Percentiles rank a stretch among this genome's conserved stretches.
These are phyloP conservation scores for Macrocybe gigantea DNA, from an alignment of 768 basidiomycete species.

Conservation along the genomic window DNA sequence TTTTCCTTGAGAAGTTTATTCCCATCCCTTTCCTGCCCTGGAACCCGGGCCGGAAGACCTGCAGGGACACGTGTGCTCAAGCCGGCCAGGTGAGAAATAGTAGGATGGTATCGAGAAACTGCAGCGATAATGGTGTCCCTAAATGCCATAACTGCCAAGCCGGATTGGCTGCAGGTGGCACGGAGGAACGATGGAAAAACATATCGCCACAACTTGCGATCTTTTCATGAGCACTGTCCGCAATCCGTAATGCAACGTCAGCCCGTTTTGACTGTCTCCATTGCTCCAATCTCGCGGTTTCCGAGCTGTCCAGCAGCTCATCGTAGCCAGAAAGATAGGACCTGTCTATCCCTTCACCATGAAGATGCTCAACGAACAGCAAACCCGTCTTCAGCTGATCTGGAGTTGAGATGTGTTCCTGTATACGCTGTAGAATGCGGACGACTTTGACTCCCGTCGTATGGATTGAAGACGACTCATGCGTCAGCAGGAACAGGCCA, in stretches of 20 bases:
- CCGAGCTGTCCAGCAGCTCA: conserved; percentile 57
- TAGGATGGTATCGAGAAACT: conserved; percentile 62
- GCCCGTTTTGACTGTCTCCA: conserved; percentile 54
- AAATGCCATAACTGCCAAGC: conserved; percentile 40
- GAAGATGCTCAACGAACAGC: conserved; percentile 47
- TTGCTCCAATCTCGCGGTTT: conserved; percentile 56
- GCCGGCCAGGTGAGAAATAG: conserved; percentile 70
- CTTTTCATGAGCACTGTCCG: conserved; percentile 65
- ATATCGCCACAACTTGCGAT: conserved; percentile 70
- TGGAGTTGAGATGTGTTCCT: conserved; percentile 33
- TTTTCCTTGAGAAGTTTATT: conserved; percentile 50
- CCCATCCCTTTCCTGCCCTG: conserved; percentile 44
- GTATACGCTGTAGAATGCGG: conserved; percentile 47
- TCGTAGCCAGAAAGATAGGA: conserved; percentile 56
- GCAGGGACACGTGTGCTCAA: conserved; percentile 52
- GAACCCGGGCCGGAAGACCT: conserved; percentile 34
- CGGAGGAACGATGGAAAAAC: conserved; percentile 64
- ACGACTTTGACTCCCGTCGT: conserved; percentile 59
- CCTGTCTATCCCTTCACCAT: conserved; percentile 39
- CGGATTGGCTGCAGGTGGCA: conserved; percentile 39
- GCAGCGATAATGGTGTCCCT: conserved; percentile 66
- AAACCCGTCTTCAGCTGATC: conserved; percentile 21
- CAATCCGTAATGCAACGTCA: conserved; percentile 61
- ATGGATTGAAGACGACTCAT: conserved; percentile 44
- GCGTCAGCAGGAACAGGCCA: conserved; percentile 67